Evolutionary conservation across 208 protist species (phyloP).

Genomic region (Crithidia expoeki): DNA sequence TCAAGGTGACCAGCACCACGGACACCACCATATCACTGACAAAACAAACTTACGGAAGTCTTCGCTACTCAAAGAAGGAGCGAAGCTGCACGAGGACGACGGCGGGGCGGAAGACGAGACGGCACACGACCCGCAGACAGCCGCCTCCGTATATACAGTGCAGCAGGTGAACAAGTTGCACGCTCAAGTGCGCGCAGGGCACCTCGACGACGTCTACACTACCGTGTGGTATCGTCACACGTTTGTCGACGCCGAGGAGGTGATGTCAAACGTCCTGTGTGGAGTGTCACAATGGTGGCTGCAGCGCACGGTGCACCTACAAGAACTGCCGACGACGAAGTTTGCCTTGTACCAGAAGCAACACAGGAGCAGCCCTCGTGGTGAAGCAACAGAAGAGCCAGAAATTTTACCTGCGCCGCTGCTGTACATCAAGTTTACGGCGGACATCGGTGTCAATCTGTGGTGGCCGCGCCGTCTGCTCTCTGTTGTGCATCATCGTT

Average conservation of each 20-base stretch:
- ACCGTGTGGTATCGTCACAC: conserved; percentile 42
- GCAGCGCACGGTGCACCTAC: conserved; percentile 34
- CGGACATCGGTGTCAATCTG: conserved; percentile 25
- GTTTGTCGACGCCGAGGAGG: conserved; percentile 30
- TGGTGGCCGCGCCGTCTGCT: conserved; percentile 31
- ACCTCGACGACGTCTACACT: not conserved
- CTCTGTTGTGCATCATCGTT: conserved; percentile 20
- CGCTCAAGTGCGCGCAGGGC: not conserved
- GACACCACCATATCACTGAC: no score
- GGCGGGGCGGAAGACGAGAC: conserved; percentile 26
- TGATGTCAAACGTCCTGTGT: conserved; percentile 29
- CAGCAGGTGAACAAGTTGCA: conserved; percentile 29
- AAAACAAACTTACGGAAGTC: not conserved
- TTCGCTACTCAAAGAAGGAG: conserved; percentile 12
- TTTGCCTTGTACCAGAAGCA: not conserved
- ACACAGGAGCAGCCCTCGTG: not conserved
- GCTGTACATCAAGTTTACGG: conserved; percentile 31
- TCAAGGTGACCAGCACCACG: no score
- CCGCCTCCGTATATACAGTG: conserved; percentile 38
- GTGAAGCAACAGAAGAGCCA: not conserved
- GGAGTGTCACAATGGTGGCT: conserved; percentile 57
- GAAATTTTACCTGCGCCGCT: conserved; percentile 2
- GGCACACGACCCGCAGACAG: conserved; percentile 40
- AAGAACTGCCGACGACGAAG: conserved; percentile 37
- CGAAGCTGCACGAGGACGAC: conserved; percentile 24